phyloP scores from a whole-genome alignment of 352 stramenopile genomes.

The Phytophthora melonis region DNA sequence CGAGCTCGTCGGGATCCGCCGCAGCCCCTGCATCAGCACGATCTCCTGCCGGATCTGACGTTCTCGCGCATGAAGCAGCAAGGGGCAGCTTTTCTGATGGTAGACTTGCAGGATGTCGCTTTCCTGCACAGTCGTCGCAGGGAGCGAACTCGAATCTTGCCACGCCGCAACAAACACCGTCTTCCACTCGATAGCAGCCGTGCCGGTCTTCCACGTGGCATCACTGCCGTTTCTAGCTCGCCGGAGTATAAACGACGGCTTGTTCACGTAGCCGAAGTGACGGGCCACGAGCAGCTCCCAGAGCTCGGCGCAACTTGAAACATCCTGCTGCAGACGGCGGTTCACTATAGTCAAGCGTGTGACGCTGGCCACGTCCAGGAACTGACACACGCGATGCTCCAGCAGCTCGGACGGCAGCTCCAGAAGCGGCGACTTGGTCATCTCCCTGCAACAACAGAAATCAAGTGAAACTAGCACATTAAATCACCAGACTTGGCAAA shows the following conservation, averaged over 20 bases:
- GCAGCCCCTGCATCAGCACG: conserved; percentile 68
- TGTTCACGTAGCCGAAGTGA: conserved; percentile 54
- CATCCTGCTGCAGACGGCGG: conserved; percentile 44
- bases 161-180: conserved; percentile 55
- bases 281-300: conserved; percentile 55
- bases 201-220: conserved; percentile 2
- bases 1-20: conserved; percentile 53
- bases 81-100: conserved; percentile 18
- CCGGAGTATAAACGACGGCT: conserved; percentile 8
- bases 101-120: conserved; percentile 52
- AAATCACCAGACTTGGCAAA: conserved; percentile 8
- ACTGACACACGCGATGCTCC: conserved; percentile 54
- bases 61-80: conserved; percentile 45
- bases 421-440: conserved; percentile 28
- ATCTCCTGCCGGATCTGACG: conserved; percentile 61
- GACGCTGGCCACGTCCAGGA: conserved; percentile 52
- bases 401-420: conserved; percentile 49
- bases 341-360: conserved; percentile 46
- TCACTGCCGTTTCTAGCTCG: conserved; percentile 1
- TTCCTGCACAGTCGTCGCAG: conserved; percentile 31
- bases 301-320: conserved; percentile 34
- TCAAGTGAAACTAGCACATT: background rate
- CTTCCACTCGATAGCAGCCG: conserved; percentile 47
- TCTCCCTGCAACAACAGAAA: background rate
- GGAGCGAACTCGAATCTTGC: conserved; percentile 44